Evolutionary conservation across 176 grass and related monocot genomes (phyloP).

Genomic region (Oryza coarctata): DNA sequence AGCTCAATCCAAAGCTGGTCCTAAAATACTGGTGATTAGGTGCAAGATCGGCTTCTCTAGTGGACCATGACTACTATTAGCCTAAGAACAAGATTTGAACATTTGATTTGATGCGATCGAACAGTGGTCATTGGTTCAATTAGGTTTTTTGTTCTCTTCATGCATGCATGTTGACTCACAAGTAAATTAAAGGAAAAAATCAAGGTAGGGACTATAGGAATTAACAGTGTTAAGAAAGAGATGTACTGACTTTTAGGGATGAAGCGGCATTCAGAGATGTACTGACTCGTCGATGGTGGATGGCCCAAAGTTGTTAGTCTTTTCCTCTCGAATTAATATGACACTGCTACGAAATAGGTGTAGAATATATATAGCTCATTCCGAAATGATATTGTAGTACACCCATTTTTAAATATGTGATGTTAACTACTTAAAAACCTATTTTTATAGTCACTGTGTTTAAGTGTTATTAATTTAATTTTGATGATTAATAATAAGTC

Average conservation of each 20-base stretch:
- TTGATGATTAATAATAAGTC: too few relatives aligned
- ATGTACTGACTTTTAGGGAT: not conserved
- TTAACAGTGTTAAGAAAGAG: not conserved
- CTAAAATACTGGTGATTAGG: conserved; percentile 32
- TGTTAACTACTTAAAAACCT: too few relatives aligned
- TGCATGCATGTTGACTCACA: not conserved
- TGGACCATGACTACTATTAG: conserved; percentile 21
- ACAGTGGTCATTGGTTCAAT: not conserved
- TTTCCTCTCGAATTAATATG: not conserved
- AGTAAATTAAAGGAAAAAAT: not conserved
- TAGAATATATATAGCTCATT: too few relatives aligned
- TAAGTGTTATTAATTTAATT: too few relatives aligned
- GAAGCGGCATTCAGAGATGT: not conserved
- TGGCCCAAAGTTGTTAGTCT: conserved; percentile 2
- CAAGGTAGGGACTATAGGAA: not conserved
- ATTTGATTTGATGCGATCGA: conserved; percentile 15
- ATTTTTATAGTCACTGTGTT: too few relatives aligned
- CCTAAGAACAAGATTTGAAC: conserved; percentile 13
- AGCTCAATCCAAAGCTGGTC: not conserved
- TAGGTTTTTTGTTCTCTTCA: not conserved
- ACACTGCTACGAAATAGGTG: too few relatives aligned
- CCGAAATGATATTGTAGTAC: too few relatives aligned
- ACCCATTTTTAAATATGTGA: too few relatives aligned
- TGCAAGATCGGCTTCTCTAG: conserved; percentile 19
- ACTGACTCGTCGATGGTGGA: not conserved